Evolutionary conservation across 192 early-diverging fungal species (phyloP).

Genomic region (Umbelopsis sp.): DNA sequence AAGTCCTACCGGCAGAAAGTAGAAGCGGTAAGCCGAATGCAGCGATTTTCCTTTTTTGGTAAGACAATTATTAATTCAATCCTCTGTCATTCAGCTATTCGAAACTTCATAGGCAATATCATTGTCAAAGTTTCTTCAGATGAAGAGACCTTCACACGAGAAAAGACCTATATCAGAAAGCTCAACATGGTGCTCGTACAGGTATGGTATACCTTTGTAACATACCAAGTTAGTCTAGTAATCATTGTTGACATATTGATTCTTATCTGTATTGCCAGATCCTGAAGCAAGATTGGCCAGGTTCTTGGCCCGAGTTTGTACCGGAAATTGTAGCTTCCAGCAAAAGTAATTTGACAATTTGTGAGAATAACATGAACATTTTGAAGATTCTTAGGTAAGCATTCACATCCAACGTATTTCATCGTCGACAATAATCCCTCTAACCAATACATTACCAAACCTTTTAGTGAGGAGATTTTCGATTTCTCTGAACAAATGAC

Average conservation of each 20-base stretch:
- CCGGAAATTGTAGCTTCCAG: slow-evolving; percentile 93
- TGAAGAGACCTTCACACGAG: slow-evolving; percentile 71
- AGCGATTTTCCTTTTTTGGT: background rate
- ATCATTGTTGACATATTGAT: background rate
- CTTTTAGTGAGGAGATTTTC: slow-evolving; percentile 13
- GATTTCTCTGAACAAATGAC: slow-evolving; percentile 89
- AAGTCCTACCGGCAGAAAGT: slow-evolving; percentile 80
- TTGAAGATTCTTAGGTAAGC: slow-evolving; percentile 87
- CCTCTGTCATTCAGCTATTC: slow-evolving; percentile 64
- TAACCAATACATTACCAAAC: background rate
- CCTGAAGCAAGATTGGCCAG: slow-evolving; percentile 98
- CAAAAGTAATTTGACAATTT: slow-evolving; percentile 83
- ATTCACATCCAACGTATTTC: background rate
- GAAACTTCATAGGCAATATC: slow-evolving; percentile 87
- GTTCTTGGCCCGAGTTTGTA: slow-evolving; percentile 96
- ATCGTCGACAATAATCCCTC: background rate
- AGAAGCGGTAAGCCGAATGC: slow-evolving; percentile 59
- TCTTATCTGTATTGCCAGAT: slow-evolving; percentile 55
- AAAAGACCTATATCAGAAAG: slow-evolving; percentile 80
- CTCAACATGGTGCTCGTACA: slow-evolving; percentile 95
- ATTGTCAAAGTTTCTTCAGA: slow-evolving; percentile 88
- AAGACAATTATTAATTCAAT: slow-evolving; percentile 21
- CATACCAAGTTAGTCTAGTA: background rate
- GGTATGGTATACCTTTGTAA: slow-evolving; percentile 42
- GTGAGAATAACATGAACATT: slow-evolving; percentile 99